Conservation (phyloP, 1,284 basidiomycete species). For the Leucoagaricus sp. region DNA sequence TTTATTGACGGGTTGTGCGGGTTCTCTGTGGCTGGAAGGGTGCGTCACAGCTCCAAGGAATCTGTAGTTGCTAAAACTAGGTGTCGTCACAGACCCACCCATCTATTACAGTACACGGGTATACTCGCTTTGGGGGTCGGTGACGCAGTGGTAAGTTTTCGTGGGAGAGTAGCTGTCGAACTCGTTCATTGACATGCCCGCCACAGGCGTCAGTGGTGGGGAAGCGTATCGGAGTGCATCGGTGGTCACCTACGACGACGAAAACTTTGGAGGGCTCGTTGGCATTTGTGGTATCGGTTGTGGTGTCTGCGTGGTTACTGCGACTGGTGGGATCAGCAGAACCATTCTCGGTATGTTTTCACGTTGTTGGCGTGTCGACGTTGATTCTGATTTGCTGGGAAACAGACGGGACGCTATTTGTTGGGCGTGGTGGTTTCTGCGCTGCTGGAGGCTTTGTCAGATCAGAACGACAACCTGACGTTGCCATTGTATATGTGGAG, state of each 20-base stretch:
- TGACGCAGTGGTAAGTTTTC: conserved; percentile 78
- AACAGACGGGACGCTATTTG: conserved; percentile 55
- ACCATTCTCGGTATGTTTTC: conserved; percentile 68
- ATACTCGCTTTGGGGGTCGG: conserved; percentile 91
- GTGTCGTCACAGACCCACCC: conserved; percentile 55
- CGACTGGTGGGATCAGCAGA: conserved; percentile 71
- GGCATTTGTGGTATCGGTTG: conserved; percentile 79
- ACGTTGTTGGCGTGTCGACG: conserved; percentile 1
- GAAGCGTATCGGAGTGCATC: conserved; percentile 74
- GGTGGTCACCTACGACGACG: conserved; percentile 81
- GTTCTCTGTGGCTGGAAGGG: conserved; percentile 95
- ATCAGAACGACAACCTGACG: conserved; percentile 94
- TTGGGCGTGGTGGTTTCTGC: conserved; percentile 64
- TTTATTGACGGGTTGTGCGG: conserved; percentile 92
- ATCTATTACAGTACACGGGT: conserved; percentile 84
- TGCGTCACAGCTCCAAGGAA: conserved; percentile 39
- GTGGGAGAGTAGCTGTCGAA: conserved; percentile 2
- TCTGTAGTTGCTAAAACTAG: neutral
- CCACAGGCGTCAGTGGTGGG: conserved; percentile 89
- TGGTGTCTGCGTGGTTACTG: conserved; percentile 69
- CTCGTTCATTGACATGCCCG: neutral
- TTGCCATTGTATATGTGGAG: conserved; percentile 90
- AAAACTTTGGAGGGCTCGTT: conserved; percentile 94
- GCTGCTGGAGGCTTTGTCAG: conserved; percentile 83
- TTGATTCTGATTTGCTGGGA: conserved; percentile 11